Base-by-base conservation (phyloP, 2,329 filamentous ascomycete species). In the Paracoccidioides brasiliensis region DNA sequence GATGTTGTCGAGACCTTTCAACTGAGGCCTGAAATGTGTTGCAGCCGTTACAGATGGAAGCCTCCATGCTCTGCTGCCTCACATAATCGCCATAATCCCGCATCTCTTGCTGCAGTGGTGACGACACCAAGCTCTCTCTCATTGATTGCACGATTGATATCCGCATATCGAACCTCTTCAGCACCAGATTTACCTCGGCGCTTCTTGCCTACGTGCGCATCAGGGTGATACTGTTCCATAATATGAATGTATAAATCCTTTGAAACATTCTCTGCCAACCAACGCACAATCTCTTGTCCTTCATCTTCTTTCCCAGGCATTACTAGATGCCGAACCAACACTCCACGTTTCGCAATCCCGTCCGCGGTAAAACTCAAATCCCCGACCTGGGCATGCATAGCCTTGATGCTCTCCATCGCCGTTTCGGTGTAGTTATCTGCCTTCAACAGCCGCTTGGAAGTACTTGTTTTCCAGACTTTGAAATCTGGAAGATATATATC, bases 401-500 rank as follows among this genome's bases (percentile, higher is more conserved):
- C 83, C 64, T 81, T 83, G 68, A 93, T 82, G 64, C 85, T 90
- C 69, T 90, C 86, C 69, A 78, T 81, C 0, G 89, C 88, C 0
- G 82, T 81, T 8, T 78, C 73, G 0, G 84, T 80, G 67, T 91
- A 93, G 66, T 88, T 80, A 50, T 88, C 84, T 3, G 85, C 85
- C 67, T 94, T 94, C 40, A 93, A 76, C 35, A 93, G 72, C 9
- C 87, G 76, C 62, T 79, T 84, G 22, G 85, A 85, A 0, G 85
- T 84, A 28, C 69, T 73, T 1, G 76, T 69, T 33, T 79, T 79
- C 87, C 86, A 93, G 8, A 90, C 81, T 68, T 94, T 93, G 75
- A 93, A 93, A 66, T 94, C 88, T 0, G 88, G 85, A n/a, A 94
- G 74, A 66, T 93, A 94, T 46, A 94, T 89, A 66, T 93, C 88